phyloP scores from a whole-genome alignment of 345 rosid genomes.

The Acer campestre region DNA sequence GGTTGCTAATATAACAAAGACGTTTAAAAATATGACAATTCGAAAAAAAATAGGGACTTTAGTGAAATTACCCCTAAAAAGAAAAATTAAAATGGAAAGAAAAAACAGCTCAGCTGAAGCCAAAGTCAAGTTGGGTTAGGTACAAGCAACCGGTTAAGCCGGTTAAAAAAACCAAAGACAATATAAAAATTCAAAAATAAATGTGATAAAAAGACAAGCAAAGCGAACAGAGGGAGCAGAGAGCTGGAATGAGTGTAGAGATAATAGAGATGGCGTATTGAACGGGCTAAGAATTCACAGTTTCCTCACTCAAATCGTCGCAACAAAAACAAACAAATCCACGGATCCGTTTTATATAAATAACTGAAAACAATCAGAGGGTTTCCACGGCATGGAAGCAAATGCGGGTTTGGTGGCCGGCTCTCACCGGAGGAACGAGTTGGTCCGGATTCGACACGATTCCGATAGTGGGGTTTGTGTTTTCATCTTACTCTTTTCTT shows the following conservation, averaged over 20 bases:
- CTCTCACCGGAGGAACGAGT: conserved; percentile 94
- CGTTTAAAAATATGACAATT: too few relatives aligned
- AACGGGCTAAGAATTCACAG: conserved; percentile 39
- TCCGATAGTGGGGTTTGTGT: conserved; percentile 92
- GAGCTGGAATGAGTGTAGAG: conserved; percentile 19
- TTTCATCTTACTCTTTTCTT: conserved; percentile 13
- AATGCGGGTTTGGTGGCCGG: conserved; percentile 97
- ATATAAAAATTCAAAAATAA: conserved; percentile 13
- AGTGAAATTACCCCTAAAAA: too few relatives aligned
- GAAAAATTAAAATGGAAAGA: too few relatives aligned
- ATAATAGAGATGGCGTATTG: conserved; percentile 58
- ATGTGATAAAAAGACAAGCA: conserved; percentile 33
- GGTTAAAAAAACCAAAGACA: conserved; percentile 26
- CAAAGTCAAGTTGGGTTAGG: neutral
- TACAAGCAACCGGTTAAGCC: conserved; percentile 32
- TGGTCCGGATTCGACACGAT: conserved; percentile 97
- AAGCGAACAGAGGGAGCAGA: neutral
- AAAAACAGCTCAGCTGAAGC: neutral
- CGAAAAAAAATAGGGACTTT: too few relatives aligned
- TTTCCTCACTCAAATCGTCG: too few relatives aligned
- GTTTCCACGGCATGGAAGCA: conserved; percentile 67
- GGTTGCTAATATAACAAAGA: too few relatives aligned
- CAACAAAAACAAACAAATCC: neutral
- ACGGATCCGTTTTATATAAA: conserved; percentile 17
- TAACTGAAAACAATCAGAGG: conserved; percentile 1